Evolutionary conservation across 2,329 filamentous ascomycete species (phyloP), one percentile per base, ranked within the genome.

Genomic region (Neonectria ditissima): DNA sequence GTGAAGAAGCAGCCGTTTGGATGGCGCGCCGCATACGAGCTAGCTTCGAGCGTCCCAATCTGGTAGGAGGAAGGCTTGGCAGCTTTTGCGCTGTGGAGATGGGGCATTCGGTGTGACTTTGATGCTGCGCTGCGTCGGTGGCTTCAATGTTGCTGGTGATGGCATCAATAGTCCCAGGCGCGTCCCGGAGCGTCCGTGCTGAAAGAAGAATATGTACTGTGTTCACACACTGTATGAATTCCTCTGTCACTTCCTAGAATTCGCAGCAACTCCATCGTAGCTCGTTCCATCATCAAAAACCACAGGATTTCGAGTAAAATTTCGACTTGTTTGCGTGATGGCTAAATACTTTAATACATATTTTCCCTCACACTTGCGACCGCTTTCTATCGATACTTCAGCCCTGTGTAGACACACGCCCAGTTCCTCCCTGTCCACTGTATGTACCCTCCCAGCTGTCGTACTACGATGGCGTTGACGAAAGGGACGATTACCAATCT

Each of bases 391-490:
- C 30, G n/a, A 32, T 14, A 11, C 2, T 32, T 18, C 6, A 16
- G 18, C 18, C 11, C 11, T 53, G 20, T 39, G 20, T 13, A 11
- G 32, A 26, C 4, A 13, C 30, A 20, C 50, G 16, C 6, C 16
- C 22, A 16, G n/a, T 39, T 39, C 32, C 50, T 16, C 14, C 26
- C 20, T 53, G 20, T 14, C 20, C 20, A 41, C 34, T 44, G 30
- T 32, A 43, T 44, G 30, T 32, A 43, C 43, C 20, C 24, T 58
- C 34, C 48, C n/a, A 45, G 52, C 61, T 61, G 55, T 51, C 44
- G 69, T 72, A 44, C 61, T 8, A 72, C 66, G 48, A 65, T 62
- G 61, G 58, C 52, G 53, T 59, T 59, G 58, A 59, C 53, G 58
- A 61, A 65, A 59, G 34, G 24, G 47, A 67, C 26, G 55, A 67